Evolutionary conservation across 345 rosid genomes (phyloP).

Genomic region (Litchi chinensis): DNA sequence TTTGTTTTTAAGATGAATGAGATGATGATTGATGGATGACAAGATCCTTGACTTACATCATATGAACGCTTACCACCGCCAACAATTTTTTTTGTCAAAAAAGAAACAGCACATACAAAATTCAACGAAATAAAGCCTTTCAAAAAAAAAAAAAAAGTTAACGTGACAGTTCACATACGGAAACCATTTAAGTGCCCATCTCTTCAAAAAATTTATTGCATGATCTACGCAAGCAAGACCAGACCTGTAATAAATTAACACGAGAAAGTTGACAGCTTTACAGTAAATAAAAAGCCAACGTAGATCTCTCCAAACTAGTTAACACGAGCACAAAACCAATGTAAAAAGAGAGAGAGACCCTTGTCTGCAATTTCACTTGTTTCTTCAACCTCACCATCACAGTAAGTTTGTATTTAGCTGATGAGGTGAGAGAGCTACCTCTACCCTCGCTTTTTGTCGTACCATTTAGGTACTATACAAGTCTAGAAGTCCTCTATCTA

Average conservation of each 20-base stretch:
- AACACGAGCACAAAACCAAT: constrained; percentile 19
- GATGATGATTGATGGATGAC: not conserved
- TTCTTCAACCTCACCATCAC: constrained; percentile 16
- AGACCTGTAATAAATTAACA: not conserved
- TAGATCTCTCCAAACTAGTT: constrained; percentile 20
- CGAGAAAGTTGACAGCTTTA: not conserved
- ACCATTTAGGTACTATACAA: not conserved
- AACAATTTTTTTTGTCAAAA: too few species aligned
- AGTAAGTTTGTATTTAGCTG: constrained; percentile 11
- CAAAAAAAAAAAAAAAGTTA: too few species aligned
- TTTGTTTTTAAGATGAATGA: too few species aligned
- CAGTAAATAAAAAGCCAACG: constrained; percentile 18
- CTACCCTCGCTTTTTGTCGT: not conserved
- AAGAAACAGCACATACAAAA: too few species aligned
- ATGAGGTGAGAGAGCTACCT: constrained; percentile 11
- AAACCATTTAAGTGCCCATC: not conserved
- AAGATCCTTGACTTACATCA: not conserved
- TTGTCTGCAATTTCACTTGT: constrained; percentile 24
- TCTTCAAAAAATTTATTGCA: too few species aligned
- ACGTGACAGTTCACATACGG: not conserved
- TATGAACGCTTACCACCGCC: not conserved
- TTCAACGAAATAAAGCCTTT: too few species aligned
- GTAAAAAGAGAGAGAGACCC: constrained; percentile 19
- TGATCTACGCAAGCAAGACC: not conserved
- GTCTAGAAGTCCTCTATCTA: too few species aligned